Base-by-base conservation (phyloP, 257 asterid genomes). In the Nicotiana tabacum region DNA sequence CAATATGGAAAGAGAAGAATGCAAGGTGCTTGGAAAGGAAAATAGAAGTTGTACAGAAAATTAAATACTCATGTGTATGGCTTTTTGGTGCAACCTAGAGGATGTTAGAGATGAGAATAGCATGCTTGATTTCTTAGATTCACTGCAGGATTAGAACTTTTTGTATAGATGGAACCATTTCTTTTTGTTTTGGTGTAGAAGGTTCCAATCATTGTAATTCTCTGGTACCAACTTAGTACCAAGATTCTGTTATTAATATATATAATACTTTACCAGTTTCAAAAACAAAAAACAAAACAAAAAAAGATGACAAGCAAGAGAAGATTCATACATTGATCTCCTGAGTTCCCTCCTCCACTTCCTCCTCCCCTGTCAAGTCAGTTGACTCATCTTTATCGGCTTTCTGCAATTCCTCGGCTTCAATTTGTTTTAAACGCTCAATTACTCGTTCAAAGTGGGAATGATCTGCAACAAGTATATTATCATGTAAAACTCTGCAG, bases 361-460 rank as follows among this genome's bases (percentile, higher is more conserved):
- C 92, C 27, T 90, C 93, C 43, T 86, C 81, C 70, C 83, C 92
- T 8, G 85, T 78, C 85, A 91, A 85, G 72, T 86, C 92, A 56
- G 82, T 15, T 8, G 88, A 67, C 18, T 88, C 92, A 35, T 86
- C 91, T 67, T 83, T 82, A 55, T 83, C 88, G 46, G 77, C 82
- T 46, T 85, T 86, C 81, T 82, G 80, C 68, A 88, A 89, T 84
- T 90, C 87, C 88, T 90, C 91, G 2, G 86, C 91, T 37, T 92
- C 93, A 69, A 85, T 85, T 88, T 90, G 87, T 74, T 87, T 81
- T 62, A 93, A 60, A 37, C 83, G 90, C 82, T 88, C 92, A 39
- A 91, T 90, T 87, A 93, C 92, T 80, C 48, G 78, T 66, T 87
- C 74, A 70, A 89, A 93, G 84, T 89, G 92, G 85, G 92, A 89